Base-by-base conservation (phyloP, 805 yeast species). In the Maudiozyma turicensis region DNA sequence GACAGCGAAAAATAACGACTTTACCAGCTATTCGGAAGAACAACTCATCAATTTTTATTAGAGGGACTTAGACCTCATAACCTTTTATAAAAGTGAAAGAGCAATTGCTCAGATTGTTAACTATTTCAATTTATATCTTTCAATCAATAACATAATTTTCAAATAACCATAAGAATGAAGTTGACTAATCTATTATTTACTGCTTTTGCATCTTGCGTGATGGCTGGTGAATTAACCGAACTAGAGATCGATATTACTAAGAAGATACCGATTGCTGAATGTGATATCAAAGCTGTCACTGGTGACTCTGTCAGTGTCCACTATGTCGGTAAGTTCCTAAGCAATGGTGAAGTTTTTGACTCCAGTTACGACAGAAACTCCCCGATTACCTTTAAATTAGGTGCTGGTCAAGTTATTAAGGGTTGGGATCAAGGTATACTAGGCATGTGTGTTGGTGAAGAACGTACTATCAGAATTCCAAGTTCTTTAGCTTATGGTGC, bases 341-440 rank as follows among this genome's bases (percentile, higher is more conserved):
- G 61, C 10, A 81, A 81, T 60, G 93, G 89, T 3, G 71, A 78
- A 6, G 80, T 74, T 5, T 90, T 89, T 61, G 97, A 89, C 66
- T 77, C 86, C 8, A 85, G 95, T 1, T 67, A 73, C 49, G 61
- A 64, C 26, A 76, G 95, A 60, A 80, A 78, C 11, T 58, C 65
- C 43, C 96, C 97, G 43, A 72, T 89, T 52, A 64, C 73, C 40
- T 89, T 89, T 67, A 67, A 67, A n/a, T 69, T 90, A 48, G 97
- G 96, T 40, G 65, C 67, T 29, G 90, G 95, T 5, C 82, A 77
- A 58, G 96, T 89, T 33, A 89, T 89, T 61, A 61, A 73, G 52
- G 96, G 97, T 51, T 89, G 96, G 96, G 97, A 89, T 54, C 79
- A 82, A 67, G 96, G 96, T 40, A 69, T 88, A 46, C 57, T 72